phyloP scores from a whole-genome alignment of 306 rosid species.

The Abrus precatorius region DNA sequence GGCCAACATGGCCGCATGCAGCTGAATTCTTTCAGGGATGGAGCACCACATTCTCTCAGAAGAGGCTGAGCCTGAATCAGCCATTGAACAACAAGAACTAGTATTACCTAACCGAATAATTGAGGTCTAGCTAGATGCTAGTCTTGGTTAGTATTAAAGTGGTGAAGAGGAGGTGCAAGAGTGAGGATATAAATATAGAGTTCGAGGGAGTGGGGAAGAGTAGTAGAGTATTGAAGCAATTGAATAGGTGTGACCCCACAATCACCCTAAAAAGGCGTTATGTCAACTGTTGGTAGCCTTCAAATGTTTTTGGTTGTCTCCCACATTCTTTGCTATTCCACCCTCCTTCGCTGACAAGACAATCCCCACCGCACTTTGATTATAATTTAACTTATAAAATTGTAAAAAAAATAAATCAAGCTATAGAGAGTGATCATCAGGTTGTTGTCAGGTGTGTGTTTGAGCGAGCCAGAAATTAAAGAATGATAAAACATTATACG shows the following conservation, averaged over 20 bases:
- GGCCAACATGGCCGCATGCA: slow-evolving; percentile 96
- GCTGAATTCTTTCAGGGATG: slow-evolving; percentile 78
- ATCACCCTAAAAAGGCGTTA: slow-evolving; percentile 59
- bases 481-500: no score
- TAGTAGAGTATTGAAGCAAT: not conserved
- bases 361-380: slow-evolving; percentile 52
- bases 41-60: slow-evolving; percentile 81
- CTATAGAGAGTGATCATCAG: not conserved
- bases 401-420: not conserved
- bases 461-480: not conserved
- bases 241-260: slow-evolving; percentile 49
- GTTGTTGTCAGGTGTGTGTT: not conserved
- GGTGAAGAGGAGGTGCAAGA: slow-evolving; percentile 57
- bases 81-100: slow-evolving; percentile 52
- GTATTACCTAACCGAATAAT: not conserved
- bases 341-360: slow-evolving; percentile 61
- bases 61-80: slow-evolving; percentile 63
- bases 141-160: slow-evolving; percentile 28
- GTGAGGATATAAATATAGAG: slow-evolving; percentile 36
- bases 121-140: slow-evolving; percentile 25
- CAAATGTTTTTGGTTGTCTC: slow-evolving; percentile 78
- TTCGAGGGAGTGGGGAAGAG: not conserved
- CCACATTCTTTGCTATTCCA: slow-evolving; percentile 69
- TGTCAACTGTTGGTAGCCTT: slow-evolving; percentile 78
- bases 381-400: not conserved